Percentiles rank a stretch among this genome's conserved stretches.
phyloP scores from a whole-genome alignment of 2,329 filamentous ascomycete genomes.

The Stagonosporopsis chrysanthemi region DNA sequence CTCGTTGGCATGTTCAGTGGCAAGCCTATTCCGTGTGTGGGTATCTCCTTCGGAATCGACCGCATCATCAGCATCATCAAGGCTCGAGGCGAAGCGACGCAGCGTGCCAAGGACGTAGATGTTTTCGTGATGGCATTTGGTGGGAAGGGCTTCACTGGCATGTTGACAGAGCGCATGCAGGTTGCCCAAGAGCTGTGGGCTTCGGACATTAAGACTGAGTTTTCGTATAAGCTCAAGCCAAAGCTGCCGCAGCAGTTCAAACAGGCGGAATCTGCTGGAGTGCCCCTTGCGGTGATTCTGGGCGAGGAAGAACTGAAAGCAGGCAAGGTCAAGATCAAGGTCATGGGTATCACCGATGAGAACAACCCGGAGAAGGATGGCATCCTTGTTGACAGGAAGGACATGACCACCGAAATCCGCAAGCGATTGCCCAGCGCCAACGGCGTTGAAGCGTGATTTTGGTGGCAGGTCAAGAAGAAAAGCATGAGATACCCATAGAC shows the following conservation, averaged over 20 bases:
- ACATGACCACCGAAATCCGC: slow-evolving; percentile 71
- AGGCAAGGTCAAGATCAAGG: slow-evolving; percentile 89
- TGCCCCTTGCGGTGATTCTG: slow-evolving; percentile 87
- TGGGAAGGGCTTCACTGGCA: slow-evolving; percentile 80
- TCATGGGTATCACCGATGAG: slow-evolving; percentile 74
- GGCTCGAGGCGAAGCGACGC: slow-evolving; percentile 70
- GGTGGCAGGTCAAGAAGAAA: slow-evolving; percentile 2
- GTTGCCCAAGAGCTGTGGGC: slow-evolving; percentile 82
- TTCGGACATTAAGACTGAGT: slow-evolving; percentile 90
- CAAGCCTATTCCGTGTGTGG: slow-evolving; percentile 89
- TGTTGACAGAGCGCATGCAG: slow-evolving; percentile 83
- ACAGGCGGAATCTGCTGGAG: slow-evolving; percentile 77
- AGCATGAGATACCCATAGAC: slow-evolving; percentile 30
- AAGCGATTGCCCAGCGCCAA: slow-evolving; percentile 52
- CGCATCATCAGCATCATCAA: slow-evolving; percentile 94
- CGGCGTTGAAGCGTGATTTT: slow-evolving; percentile 4
- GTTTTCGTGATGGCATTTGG: slow-evolving; percentile 96
- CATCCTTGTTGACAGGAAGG: slow-evolving; percentile 70
- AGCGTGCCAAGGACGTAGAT: slow-evolving; percentile 78
- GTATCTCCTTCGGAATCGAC: slow-evolving; percentile 93
- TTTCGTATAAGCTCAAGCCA: slow-evolving; percentile 87
- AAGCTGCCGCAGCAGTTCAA: slow-evolving; percentile 92
- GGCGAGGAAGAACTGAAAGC: slow-evolving; percentile 87
- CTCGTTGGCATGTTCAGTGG: slow-evolving; percentile 93
- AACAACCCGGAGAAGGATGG: slow-evolving; percentile 92